Evolutionary conservation across 2,329 filamentous ascomycete genomes (phyloP), one percentile per base, ranked within the genome.

Genomic region (Colletotrichum tofieldiae): DNA sequence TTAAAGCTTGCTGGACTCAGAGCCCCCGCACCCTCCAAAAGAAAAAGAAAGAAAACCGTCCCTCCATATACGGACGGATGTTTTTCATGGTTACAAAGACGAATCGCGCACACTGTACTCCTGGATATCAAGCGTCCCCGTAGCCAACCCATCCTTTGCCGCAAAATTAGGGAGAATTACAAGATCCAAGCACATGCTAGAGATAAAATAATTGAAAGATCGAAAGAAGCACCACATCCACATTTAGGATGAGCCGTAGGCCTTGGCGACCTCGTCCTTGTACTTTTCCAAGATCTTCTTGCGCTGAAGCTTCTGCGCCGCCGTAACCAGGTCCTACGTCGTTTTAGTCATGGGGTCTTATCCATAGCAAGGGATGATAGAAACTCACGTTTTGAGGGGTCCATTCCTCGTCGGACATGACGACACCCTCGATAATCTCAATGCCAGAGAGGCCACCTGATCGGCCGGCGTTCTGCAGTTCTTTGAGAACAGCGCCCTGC

Each of bases 361-460:
- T 26, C 3, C 35, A 32, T 23, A 23, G 1, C 7, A 8, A 29
- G 9, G 11, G 58, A 43, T 12, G 11, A n/a, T 43, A n/a, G 26
- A 59, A 37, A 86, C 90, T 88, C 81, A 93, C 91, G 78, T 93
- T 94, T 75, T 93, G 90, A 55, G 92, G 90, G 12, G 91, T 93
- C 92, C 92, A 94, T 81, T 94, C 92, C 82, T 93, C 92, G 74
- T 93, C 91, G 0, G 90, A 89, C 76, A 94, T 78, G 1, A 93
- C 92, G 16, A 93, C 90, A 73, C 92, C 92, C 73, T 93, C 90
- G 72, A 94, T 90, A 67, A 93, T 90, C 83, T 93, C 92, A 69
- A 93, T 93, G 20, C 89, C 88, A 2, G 87, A 85, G 29, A 93
- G 84, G 16, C 92, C 91, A 65, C 89, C 90, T 75, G 88, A 86